Conservation (phyloP, 2,329 filamentous ascomycete species). For the Purpureocillium lavendulum region DNA sequence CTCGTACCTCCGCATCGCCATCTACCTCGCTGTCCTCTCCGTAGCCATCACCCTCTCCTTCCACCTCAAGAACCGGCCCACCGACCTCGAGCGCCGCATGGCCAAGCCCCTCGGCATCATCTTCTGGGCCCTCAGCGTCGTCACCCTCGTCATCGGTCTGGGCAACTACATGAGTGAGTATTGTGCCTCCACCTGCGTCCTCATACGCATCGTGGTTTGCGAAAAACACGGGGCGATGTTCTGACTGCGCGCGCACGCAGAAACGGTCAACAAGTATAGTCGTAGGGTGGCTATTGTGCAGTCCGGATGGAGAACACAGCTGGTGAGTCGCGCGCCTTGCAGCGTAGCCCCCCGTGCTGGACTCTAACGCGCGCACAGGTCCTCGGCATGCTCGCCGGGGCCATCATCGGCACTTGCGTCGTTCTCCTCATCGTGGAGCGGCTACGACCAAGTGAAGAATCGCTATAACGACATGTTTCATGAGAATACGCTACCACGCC, state of each 20-base stretch:
- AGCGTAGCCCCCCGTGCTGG: no score
- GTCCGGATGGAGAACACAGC: constrained; percentile 85
- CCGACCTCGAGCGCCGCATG: constrained; percentile 62
- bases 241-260: no score
- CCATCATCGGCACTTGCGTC: constrained; percentile 58
- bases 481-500: background rate
- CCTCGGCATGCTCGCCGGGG: constrained; percentile 51
- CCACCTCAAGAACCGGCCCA: constrained; percentile 70
- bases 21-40: constrained; percentile 86
- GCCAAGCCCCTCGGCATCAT: constrained; percentile 76
- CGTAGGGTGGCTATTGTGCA: constrained; percentile 76
- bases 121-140: constrained; percentile 76
- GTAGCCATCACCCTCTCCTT: constrained; percentile 91
- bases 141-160: constrained; percentile 69
- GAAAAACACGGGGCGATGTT: no score
- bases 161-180: constrained; percentile 76
- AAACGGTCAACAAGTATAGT: constrained; percentile 73
- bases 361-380: constrained; percentile 34
- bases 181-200: no score
- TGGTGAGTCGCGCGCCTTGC: no score
- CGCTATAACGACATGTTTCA: background rate
- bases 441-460: constrained; percentile 3
- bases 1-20: constrained; percentile 78
- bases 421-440: constrained; percentile 48
- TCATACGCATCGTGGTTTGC: no score